A percentile compares a stretch with the other conserved stretches of the same genome.
Conservation (phyloP, 2,329 filamentous ascomycete species). For the Alternaria triticina region DNA sequence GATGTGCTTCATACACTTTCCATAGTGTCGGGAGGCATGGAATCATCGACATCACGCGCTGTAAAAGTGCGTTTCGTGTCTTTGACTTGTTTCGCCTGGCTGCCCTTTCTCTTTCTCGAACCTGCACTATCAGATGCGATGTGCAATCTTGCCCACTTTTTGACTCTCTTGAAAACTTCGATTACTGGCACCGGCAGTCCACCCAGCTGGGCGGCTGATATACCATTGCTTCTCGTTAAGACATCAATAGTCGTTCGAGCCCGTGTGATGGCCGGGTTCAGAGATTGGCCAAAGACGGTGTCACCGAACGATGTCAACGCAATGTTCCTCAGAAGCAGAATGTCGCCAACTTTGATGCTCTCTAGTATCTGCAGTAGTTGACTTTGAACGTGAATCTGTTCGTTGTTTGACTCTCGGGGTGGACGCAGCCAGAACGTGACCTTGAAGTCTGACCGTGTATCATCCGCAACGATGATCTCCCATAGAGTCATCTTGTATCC, state of each 20-base stretch:
- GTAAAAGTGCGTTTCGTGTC: slow-evolving; percentile 18
- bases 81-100: background rate
- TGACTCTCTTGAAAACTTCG: slow-evolving; percentile 70
- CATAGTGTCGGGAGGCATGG: slow-evolving; percentile 43
- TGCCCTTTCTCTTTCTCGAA: slow-evolving; percentile 29
- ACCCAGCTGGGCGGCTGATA: slow-evolving; percentile 56
- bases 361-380: slow-evolving; percentile 51
- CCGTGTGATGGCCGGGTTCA: slow-evolving; percentile 74
- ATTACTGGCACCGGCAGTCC: slow-evolving; percentile 58
- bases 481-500: slow-evolving; percentile 54
- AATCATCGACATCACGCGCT: slow-evolving; percentile 22
- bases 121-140: slow-evolving; percentile 54
- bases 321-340: slow-evolving; percentile 80
- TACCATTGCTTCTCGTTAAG: slow-evolving; percentile 63
- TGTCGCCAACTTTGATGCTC: slow-evolving; percentile 70
- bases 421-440: slow-evolving; percentile 82
- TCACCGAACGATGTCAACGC: slow-evolving; percentile 76
- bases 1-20: slow-evolving; percentile 21
- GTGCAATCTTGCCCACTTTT: slow-evolving; percentile 77
- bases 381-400: slow-evolving; percentile 29
- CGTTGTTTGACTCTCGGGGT: slow-evolving; percentile 12
- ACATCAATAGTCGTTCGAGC: slow-evolving; percentile 70
- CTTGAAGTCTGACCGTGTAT: slow-evolving; percentile 79
- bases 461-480: slow-evolving; percentile 71
- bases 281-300: slow-evolving; percentile 83